phyloP scores from a whole-genome alignment of 257 asterid species.

The Fraxinus excelsior region DNA sequence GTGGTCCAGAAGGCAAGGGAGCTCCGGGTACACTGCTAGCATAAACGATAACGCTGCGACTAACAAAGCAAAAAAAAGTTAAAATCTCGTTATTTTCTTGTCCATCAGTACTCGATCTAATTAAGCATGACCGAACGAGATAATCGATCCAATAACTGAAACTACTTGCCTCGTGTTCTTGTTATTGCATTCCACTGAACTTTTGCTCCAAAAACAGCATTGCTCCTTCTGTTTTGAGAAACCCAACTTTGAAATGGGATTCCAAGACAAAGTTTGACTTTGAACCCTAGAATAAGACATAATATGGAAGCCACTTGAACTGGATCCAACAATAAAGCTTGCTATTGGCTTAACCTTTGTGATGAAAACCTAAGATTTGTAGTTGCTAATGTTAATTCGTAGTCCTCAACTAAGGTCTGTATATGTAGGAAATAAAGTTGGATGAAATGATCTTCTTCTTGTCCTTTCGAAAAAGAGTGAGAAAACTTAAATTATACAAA shows the following conservation, averaged over 20 bases:
- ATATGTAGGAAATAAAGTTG: not conserved
- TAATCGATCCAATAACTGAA: not conserved
- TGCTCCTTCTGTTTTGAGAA: slow-evolving; percentile 27
- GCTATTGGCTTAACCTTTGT: slow-evolving; percentile 28
- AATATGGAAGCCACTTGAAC: not conserved
- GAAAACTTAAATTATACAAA: not conserved
- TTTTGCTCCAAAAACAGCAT: slow-evolving; percentile 12
- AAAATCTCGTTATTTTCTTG: not conserved
- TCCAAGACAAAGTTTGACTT: slow-evolving; percentile 38
- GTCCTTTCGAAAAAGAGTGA: not conserved
- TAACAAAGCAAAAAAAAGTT: not conserved
- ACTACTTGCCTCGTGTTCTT: slow-evolving; percentile 22
- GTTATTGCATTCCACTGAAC: not conserved
- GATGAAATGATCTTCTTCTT: not conserved
- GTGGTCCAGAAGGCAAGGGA: slow-evolving; percentile 55
- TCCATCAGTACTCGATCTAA: not conserved
- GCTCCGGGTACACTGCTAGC: slow-evolving; percentile 44
- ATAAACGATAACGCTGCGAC: slow-evolving; percentile 21
- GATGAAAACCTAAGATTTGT: not conserved
- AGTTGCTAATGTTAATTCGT: not conserved
- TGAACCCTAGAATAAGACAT: slow-evolving; percentile 24
- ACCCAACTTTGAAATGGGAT: slow-evolving; percentile 34
- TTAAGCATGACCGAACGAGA: not conserved
- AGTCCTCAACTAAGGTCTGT: not conserved
- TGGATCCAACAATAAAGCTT: slow-evolving; percentile 17